Base-by-base conservation (phyloP, 192 early-diverging fungal genomes). In the Gryganskiella cystojenkinii region DNA sequence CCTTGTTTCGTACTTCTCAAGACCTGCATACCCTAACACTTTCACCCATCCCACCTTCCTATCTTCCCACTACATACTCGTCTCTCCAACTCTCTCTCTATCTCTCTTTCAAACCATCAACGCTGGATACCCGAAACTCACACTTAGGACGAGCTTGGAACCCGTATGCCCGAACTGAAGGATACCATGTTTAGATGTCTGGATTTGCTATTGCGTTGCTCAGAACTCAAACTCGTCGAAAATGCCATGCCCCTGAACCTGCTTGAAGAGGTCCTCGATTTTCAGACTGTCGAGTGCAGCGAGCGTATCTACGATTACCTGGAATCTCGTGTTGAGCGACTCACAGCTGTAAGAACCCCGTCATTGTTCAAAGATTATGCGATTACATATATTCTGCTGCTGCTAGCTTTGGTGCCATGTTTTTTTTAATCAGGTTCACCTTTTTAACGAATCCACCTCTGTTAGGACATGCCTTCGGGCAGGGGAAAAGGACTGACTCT, bases 401-500 rank as follows among this genome's bases (percentile, higher is more conserved):
- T 22, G 22, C 20, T 50, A n/a, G 14, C 17, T 14, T 2, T 56
- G 33, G 35, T 31, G 28, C 20, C 15, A 17, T 43, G n/a, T 28
- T 17, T 35, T 47, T 30, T 52, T 51, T 45, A 15, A 9, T 42
- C 27, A 30, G 9, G n/a, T 8, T n/a, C 20, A 15, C 6, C 22
- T 40, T 25, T 10, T 14, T 22, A 22, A 52, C n/a, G 0, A 15
- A 24, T 17, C 22, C 6, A 14, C 19, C 19, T 33, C 54, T 60
- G 3, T 10, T 70, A 92, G 84, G 83, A 82, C 59, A 92, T 96
- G 83, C 70, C 87, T 17, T 87, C 93, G 15, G 88, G 80, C 1
- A 87, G 85, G 63, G 96, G 96, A 51, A 98, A 98, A 67, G 93
- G 92, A 20, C 79, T 96, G 5, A 84, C 92, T 3, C 74, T 99